A percentile compares a stretch with the other conserved stretches of the same genome.
Evolutionary conservation across 352 stramenopile genomes (phyloP).

Genomic region (Halophytophthora polymorphica): DNA sequence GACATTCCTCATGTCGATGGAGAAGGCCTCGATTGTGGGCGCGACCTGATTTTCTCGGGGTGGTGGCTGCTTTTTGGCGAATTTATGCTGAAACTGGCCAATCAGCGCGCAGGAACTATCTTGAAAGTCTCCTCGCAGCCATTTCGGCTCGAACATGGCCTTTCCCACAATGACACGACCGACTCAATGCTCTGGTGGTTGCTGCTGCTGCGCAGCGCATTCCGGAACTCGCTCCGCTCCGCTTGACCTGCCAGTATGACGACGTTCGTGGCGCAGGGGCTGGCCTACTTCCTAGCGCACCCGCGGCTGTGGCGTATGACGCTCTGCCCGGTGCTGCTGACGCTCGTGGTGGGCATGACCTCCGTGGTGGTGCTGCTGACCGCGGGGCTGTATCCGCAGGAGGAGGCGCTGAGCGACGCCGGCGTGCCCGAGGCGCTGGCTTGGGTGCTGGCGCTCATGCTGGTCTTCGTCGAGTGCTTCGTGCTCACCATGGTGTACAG

Average conservation of each 20-base stretch:
- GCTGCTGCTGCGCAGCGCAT: background rate
- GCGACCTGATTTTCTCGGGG: no score
- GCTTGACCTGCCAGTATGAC: slow-evolving; percentile 14
- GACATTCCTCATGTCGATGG: no score
- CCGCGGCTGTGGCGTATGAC: slow-evolving; percentile 44
- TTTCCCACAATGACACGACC: no score
- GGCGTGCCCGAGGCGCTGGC: slow-evolving; percentile 36
- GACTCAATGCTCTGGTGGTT: background rate
- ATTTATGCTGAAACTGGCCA: no score
- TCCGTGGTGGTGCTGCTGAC: slow-evolving; percentile 46
- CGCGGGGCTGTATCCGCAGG: slow-evolving; percentile 37
- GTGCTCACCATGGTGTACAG: slow-evolving; percentile 51
- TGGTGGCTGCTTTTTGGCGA: no score
- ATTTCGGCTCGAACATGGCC: no score
- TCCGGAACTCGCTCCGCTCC: background rate
- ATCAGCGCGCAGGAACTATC: no score
- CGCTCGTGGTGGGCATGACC: slow-evolving; percentile 33
- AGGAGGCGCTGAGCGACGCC: slow-evolving; percentile 28
- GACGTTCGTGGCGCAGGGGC: slow-evolving; percentile 29
- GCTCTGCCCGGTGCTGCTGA: slow-evolving; percentile 47
- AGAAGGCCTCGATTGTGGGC: no score
- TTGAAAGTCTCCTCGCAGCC: no score
- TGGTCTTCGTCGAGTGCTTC: slow-evolving; percentile 58
- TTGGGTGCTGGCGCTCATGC: slow-evolving; percentile 49
- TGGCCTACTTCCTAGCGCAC: slow-evolving; percentile 44